Conservation (phyloP, 1,139 yeast species). For the Nakaseomyces glabratus region DNA sequence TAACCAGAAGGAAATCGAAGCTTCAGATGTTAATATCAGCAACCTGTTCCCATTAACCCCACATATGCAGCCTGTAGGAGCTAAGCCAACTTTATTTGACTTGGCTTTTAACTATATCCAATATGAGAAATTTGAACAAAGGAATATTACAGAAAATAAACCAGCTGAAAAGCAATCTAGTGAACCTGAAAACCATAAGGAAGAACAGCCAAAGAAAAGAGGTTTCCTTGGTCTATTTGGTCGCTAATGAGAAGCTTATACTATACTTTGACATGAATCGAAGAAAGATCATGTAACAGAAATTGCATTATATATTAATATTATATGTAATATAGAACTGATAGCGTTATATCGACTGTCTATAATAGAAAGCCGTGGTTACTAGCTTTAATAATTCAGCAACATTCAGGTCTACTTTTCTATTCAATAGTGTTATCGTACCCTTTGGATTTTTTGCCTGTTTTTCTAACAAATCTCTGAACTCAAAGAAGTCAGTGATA, state of each 20-base stretch:
- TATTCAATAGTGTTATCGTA: constrained; percentile 17
- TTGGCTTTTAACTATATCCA: constrained; percentile 74
- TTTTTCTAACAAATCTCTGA: constrained; percentile 18
- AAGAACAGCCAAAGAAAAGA: constrained; percentile 32
- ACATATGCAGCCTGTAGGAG: constrained; percentile 47
- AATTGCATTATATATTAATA: constrained; percentile 4
- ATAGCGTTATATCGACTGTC: constrained; percentile 3
- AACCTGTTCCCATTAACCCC: constrained; percentile 43
- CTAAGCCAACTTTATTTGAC: constrained; percentile 86
- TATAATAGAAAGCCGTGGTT: constrained; percentile 17
- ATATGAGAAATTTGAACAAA: constrained; percentile 31
- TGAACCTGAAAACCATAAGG: constrained; percentile 6
- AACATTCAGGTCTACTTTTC: constrained; percentile 20
- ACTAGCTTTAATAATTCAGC: constrained; percentile 20
- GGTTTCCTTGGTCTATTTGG: constrained; percentile 45
- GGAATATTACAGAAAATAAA: constrained; percentile 5
- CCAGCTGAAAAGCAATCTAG: background rate
- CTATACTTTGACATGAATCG: background rate
- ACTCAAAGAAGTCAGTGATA: constrained; percentile 23
- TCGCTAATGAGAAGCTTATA: constrained; percentile 25
- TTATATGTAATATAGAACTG: background rate
- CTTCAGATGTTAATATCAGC: constrained; percentile 33
- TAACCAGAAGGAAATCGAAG: constrained; percentile 34
- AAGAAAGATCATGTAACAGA: background rate
- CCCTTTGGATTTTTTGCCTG: constrained; percentile 20